Evolutionary conservation across 164 flowering plant genomes (phyloP).

Genomic region (Taxillus chinensis): DNA sequence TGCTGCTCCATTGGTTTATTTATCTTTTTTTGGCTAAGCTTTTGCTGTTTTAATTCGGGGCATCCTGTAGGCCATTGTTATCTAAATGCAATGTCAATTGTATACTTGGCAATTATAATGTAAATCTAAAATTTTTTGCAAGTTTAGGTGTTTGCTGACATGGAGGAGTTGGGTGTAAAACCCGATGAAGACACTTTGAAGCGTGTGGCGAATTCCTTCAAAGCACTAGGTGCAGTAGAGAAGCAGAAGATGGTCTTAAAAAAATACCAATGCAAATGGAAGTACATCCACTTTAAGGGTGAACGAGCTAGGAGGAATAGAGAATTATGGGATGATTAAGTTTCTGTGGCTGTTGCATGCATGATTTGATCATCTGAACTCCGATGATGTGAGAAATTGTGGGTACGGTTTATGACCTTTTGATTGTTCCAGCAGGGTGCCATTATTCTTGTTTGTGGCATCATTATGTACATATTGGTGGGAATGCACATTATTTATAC

Average conservation of each 20-base stretch:
- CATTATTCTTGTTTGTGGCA: too few relatives aligned
- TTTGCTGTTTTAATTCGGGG: too few relatives aligned
- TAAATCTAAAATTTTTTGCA: background rate
- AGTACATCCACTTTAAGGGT: constrained; percentile 78
- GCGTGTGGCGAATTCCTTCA: constrained; percentile 61
- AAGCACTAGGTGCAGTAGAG: constrained; percentile 51
- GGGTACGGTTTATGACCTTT: too few relatives aligned
- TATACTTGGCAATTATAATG: too few relatives aligned
- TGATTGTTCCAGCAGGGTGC: too few relatives aligned
- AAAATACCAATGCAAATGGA: constrained; percentile 61
- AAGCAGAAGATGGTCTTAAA: constrained; percentile 43
- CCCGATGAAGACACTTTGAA: constrained; percentile 78
- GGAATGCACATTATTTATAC: too few relatives aligned
- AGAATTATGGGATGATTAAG: constrained; percentile 13
- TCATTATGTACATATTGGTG: too few relatives aligned
- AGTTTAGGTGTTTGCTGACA: constrained; percentile 84
- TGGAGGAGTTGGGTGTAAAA: constrained; percentile 90
- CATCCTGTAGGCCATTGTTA: too few relatives aligned
- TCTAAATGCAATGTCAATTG: too few relatives aligned
- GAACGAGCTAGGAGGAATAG: constrained; percentile 62
- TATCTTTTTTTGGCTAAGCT: background rate
- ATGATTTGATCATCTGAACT: too few relatives aligned
- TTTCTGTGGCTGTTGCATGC: background rate
- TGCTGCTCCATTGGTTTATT: background rate
- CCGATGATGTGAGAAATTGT: too few relatives aligned